phyloP scores from a whole-genome alignment of 2,329 filamentous ascomycete genomes.

The Sporothrix sp. region DNA sequence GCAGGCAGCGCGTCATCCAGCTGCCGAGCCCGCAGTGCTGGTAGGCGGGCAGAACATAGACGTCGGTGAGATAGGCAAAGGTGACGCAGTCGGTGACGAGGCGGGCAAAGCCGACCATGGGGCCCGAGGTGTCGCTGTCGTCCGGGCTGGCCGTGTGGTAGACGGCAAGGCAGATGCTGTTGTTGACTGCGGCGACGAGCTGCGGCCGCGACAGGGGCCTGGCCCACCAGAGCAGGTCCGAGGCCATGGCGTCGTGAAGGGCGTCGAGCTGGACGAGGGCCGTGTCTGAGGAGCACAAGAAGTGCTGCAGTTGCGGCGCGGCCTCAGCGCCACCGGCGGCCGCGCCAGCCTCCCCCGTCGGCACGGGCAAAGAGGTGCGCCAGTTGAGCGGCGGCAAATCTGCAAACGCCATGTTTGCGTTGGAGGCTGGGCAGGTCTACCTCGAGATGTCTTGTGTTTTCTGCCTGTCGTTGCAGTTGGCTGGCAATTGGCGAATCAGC shows the following conservation, averaged over 20 bases:
- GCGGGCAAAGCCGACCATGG: conserved; percentile 46
- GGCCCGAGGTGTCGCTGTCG: conserved; percentile 1
- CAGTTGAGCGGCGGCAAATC: conserved; percentile 7
- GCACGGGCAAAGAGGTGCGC: conserved; percentile 4
- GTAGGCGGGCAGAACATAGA: conserved; percentile 52
- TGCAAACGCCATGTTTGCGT: background rate
- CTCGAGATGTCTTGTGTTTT: too few species aligned
- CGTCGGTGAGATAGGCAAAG: conserved; percentile 60
- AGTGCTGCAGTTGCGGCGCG: conserved; percentile 26
- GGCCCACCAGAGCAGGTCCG: conserved; percentile 42
- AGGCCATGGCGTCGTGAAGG: conserved; percentile 46
- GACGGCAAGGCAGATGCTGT: conserved; percentile 51
- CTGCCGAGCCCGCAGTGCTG: conserved; percentile 53
- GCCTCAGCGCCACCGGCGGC: background rate
- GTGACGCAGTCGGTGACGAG: conserved; percentile 62
- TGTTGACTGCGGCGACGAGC: conserved; percentile 42
- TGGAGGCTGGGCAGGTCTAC: too few species aligned
- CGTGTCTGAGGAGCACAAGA: conserved; percentile 52
- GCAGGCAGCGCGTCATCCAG: conserved; percentile 54
- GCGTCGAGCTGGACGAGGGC: conserved; percentile 42
- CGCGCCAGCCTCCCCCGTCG: background rate
- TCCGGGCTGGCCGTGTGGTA: conserved; percentile 28
- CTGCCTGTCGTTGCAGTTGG: too few species aligned
- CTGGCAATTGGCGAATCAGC: too few species aligned
- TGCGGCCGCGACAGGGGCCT: conserved; percentile 35